Base-by-base conservation (phyloP, 371 early-diverging fungal species). In the Amoeboaphelidium protococcarum region DNA sequence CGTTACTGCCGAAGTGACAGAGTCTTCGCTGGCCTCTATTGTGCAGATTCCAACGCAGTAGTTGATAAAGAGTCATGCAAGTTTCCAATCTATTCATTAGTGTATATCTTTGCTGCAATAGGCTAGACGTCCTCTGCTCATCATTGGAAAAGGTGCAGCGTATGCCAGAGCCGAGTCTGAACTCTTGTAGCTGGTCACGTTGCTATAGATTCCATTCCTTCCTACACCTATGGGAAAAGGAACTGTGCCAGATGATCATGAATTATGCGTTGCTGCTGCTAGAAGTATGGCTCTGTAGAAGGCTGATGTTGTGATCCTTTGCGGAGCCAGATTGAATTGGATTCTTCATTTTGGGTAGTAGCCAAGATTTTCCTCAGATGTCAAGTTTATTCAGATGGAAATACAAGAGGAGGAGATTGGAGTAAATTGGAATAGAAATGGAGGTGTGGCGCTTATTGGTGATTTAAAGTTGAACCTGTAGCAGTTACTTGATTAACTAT, bases 281-380 rank as follows among this genome's bases (percentile, higher is more conserved):
- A 60, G 82, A 31, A 71, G 72, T 13, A 54, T 62, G 24, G 82
- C 79, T 19, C 58, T 82, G 26, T 57, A 60, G 23, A 58, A 65
- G 25, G 78, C 81, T 0, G 79, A 79, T 53, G 76, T 81, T 3
- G 64, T 82, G 0, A 45, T 82, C 13, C 50, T 82, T 2, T 53
- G 80, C 26, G 82, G 82, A 27, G 82, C 80, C 2, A 58, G 73
- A 26, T 50, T 81, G 21, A 82, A 82, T 54, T 82, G 82, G 82
- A 78, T 82, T 23, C 57, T 82, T 23, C 80, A 80, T 47, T 80
- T 72, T 57, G 82, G 82, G 3, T 53, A 57, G 23, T 41, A 64
- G 1, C 73, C 73, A 26, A 67, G 72, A 24, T 78, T 78, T 64
- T 52, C 50, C 12, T 24, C 52, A 21, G 24, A 59, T 6, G 69